Conservation (phyloP, 805 yeast species). For the Saturnispora sekii region DNA sequence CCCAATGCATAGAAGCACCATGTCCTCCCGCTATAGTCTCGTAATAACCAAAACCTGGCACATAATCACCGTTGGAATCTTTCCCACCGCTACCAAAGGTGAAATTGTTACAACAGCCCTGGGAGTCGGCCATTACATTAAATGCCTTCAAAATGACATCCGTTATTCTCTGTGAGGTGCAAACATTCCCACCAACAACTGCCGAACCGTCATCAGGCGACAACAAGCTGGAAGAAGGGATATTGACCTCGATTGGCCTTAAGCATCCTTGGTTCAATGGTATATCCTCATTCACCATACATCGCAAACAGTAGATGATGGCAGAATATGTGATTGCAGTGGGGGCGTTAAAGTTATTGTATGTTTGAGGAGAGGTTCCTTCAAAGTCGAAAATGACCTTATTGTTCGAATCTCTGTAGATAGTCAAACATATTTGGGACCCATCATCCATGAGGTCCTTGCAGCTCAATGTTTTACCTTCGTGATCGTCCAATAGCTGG, state of each 20-base stretch:
- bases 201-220: slow-evolving; percentile 82
- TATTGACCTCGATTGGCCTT: slow-evolving; percentile 58
- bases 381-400: slow-evolving; percentile 71
- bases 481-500: slow-evolving; percentile 34
- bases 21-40: slow-evolving; percentile 96
- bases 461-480: slow-evolving; percentile 35
- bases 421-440: slow-evolving; percentile 45
- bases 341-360: slow-evolving; percentile 90
- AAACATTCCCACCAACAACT: slow-evolving; percentile 90
- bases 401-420: slow-evolving; percentile 37
- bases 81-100: slow-evolving; percentile 81
- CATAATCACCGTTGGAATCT: slow-evolving; percentile 37
- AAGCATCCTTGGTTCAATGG: slow-evolving; percentile 94
- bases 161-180: slow-evolving; percentile 88
- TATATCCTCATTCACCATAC: slow-evolving; percentile 76
- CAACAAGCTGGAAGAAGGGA: slow-evolving; percentile 55
- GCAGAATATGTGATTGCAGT: slow-evolving; percentile 85
- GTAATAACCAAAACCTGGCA: slow-evolving; percentile 76
- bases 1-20: slow-evolving; percentile 79
- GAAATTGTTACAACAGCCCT: slow-evolving; percentile 90
- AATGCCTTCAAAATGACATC: slow-evolving; percentile 85
- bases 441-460: slow-evolving; percentile 78
- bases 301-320: slow-evolving; percentile 75
- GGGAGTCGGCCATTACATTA: slow-evolving; percentile 86
- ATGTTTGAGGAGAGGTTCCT: slow-evolving; percentile 80